Evolutionary conservation across 495 filamentous ascomycete species (phyloP), one percentile per base, ranked within the genome.

Genomic region (Hyaloscypha hepaticicola): DNA sequence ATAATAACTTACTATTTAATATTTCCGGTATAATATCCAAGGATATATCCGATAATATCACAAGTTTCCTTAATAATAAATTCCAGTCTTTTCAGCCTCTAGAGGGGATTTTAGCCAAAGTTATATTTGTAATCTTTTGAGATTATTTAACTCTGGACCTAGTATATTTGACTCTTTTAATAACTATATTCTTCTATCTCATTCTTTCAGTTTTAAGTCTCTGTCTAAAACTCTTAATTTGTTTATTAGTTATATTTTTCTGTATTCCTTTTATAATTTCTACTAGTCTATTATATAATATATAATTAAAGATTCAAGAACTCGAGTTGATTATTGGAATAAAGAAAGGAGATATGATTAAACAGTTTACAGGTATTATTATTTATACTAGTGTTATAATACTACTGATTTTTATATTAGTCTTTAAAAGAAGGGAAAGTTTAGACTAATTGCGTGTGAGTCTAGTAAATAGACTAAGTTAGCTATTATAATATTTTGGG

Each of bases 321-420:
- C 25, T 67, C n/a, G 24, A 29, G 55, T 50, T 51, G 34, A 19
- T 63, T 67, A 38, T 67, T 29, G 27, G 52, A 29, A 58, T 67
- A 67, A 21, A 67, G 59, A 63, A 67, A 67, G 58, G 65, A 62
- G 58, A 51, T 67, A 5, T 50, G 7, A 5, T 50, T 21, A 55
- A 41, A 38, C 45, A 60, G 63, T 60, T 19, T 34, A 60, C 60
- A 24, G 48, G 63, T 33, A 31, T 12, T 38, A 38, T 65, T 60
- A 19, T 65, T 65, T 65, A 48, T 65, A 48, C 63, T 65, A 26
- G 63, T 53, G 26, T 60, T 65, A 60, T 65, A 31, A 65, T 65
- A 31, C 24, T 65, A 28, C 53, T 65, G 48, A 65, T 60, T 19
- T 60, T 65, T 60, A 60, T 65, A 31, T 65, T 31, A 41, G 7